phyloP scores from a whole-genome alignment of 163 green algal species.

The Scenedesmus sp. region DNA sequence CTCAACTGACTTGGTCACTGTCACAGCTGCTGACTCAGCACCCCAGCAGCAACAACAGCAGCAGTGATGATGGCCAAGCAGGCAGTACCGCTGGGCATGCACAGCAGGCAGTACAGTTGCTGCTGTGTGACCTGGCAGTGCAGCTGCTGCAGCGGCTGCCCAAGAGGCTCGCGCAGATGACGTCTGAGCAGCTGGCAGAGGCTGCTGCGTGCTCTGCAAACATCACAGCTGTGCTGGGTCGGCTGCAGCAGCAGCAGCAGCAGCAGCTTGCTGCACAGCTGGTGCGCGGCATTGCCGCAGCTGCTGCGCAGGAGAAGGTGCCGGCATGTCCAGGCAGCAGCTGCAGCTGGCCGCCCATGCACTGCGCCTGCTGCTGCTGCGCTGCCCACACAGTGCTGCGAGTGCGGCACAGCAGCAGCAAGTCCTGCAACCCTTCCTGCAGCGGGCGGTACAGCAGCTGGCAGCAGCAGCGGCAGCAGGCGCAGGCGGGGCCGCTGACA shows the following conservation, averaged over 20 bases:
- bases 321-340: background rate
- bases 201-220: background rate
- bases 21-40: constrained; percentile 8
- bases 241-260: constrained; percentile 30
- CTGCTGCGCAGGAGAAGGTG: background rate
- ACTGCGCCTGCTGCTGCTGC: constrained; percentile 27
- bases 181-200: constrained; percentile 7
- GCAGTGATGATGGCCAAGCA: background rate
- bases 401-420: constrained; percentile 32
- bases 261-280: background rate
- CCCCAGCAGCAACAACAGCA: constrained; percentile 30
- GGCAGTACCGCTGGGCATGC: background rate
- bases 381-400: background rate
- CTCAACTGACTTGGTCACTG: constrained; percentile 22
- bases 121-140: background rate
- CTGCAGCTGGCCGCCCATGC: background rate
- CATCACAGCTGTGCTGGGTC: background rate
- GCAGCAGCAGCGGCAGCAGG: constrained; percentile 30
- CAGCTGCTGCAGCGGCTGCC: constrained; percentile 31
- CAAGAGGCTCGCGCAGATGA: background rate
- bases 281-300: background rate
- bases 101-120: background rate
- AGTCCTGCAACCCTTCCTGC: background rate
- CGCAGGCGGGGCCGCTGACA: background rate
- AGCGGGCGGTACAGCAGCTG: background rate